These are phyloP conservation scores for Thelonectria olida DNA, from an alignment of 2,329 filamentous ascomycete species.

Conservation along the genomic window DNA sequence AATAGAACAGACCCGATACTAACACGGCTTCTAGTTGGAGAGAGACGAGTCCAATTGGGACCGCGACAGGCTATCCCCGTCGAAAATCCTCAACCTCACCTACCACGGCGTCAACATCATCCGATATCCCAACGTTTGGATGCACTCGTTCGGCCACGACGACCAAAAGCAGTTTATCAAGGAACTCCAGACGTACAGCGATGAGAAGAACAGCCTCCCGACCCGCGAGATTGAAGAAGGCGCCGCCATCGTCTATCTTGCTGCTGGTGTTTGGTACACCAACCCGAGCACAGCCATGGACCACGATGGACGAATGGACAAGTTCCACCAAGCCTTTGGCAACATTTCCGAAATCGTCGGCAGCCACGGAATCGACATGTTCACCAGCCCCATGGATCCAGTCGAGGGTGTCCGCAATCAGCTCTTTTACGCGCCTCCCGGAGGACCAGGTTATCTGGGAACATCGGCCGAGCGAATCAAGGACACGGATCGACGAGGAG, in stretches of 20 bases:
- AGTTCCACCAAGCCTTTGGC: constrained; percentile 24
- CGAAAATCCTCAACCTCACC: neutral
- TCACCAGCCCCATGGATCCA: constrained; percentile 34
- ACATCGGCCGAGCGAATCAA: constrained; percentile 27
- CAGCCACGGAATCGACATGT: constrained; percentile 24
- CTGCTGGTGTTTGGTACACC: constrained; percentile 40
- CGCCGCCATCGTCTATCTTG: constrained; percentile 34
- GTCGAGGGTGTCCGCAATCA: constrained; percentile 40
- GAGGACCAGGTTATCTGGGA: constrained; percentile 33
- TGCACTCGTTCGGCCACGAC: neutral
- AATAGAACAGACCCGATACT: too few relatives aligned
- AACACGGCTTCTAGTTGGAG: neutral
- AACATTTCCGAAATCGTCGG: constrained; percentile 33
- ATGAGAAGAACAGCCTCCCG: constrained; percentile 24
- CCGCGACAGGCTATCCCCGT: neutral
- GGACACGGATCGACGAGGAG: constrained; percentile 5
- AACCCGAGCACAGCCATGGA: constrained; percentile 4
- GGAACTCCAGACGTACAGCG: constrained; percentile 33
- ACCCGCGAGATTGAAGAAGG: constrained; percentile 32
- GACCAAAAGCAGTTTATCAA: constrained; percentile 35
- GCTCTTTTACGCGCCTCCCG: constrained; percentile 40
- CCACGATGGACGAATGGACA: constrained; percentile 7
- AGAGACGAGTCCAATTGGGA: constrained; percentile 1
- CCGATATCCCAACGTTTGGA: constrained; percentile 6
- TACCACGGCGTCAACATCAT: constrained; percentile 12